Conservation (phyloP, 352 stramenopile genomes). For the Phytopythium ostracodes region DNA sequence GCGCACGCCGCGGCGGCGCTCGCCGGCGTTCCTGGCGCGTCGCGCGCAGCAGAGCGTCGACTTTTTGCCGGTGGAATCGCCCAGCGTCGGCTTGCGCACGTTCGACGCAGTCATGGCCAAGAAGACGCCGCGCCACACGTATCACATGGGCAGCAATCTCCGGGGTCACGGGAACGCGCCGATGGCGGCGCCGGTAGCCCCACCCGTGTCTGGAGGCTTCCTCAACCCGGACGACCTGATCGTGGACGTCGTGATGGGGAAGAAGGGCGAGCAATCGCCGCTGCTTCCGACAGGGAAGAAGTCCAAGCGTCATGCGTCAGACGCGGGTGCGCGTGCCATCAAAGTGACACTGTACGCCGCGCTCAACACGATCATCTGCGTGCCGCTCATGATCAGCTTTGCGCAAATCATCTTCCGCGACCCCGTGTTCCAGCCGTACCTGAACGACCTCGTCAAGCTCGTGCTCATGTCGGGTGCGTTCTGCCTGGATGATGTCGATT, state of each 20-base stretch:
- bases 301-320: slow-evolving; percentile 11
- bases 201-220: background rate
- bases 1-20: slow-evolving; percentile 56
- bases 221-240: slow-evolving; percentile 23
- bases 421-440: slow-evolving; percentile 89
- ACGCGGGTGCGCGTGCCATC: slow-evolving; percentile 12
- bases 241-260: slow-evolving; percentile 17
- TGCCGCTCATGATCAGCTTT: slow-evolving; percentile 91
- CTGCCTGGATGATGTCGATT: background rate
- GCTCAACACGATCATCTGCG: slow-evolving; percentile 93
- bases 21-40: slow-evolving; percentile 14
- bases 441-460: slow-evolving; percentile 93
- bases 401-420: slow-evolving; percentile 95
- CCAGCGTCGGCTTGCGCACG: slow-evolving; percentile 20
- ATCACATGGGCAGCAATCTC: slow-evolving; percentile 25
- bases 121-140: slow-evolving; percentile 54
- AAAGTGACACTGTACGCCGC: slow-evolving; percentile 85
- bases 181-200: slow-evolving; percentile 1
- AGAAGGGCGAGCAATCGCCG: slow-evolving; percentile 13
- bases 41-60: slow-evolving; percentile 9
- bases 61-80: slow-evolving; percentile 21
- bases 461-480: slow-evolving; percentile 73
- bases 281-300: slow-evolving; percentile 15
- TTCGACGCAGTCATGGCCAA: slow-evolving; percentile 25
- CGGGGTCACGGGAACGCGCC: slow-evolving; percentile 6